phyloP scores from a whole-genome alignment of 192 early-diverging fungal genomes.

The Globomyces pollinis-pini region DNA sequence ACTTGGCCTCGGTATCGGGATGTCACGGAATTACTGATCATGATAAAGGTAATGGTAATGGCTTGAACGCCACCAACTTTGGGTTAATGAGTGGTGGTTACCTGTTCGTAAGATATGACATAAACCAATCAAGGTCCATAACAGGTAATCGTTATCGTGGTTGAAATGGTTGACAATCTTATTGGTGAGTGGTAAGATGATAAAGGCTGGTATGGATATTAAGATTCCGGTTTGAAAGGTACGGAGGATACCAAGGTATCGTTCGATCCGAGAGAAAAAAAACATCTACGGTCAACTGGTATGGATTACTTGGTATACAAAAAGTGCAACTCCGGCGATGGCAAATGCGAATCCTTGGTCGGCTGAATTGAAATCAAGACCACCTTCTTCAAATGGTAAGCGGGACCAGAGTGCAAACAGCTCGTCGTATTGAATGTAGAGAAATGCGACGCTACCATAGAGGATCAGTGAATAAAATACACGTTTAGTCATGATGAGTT shows the following conservation, averaged over 20 bases:
- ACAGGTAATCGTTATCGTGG: background rate
- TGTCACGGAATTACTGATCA: constrained; percentile 47
- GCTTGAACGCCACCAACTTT: constrained; percentile 8
- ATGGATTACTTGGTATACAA: constrained; percentile 18
- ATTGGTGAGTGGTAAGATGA: constrained; percentile 4
- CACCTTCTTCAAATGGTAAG: constrained; percentile 11
- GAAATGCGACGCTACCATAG: background rate
- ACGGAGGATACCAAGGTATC: background rate
- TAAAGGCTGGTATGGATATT: constrained; percentile 10
- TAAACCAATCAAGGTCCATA: constrained; percentile 9
- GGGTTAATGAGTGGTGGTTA: background rate
- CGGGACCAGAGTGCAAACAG: constrained; percentile 12
- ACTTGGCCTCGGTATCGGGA: constrained; percentile 42
- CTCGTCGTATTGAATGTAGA: constrained; percentile 16
- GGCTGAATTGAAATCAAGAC: constrained; percentile 3
- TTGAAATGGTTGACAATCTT: background rate
- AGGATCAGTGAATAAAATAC: constrained; percentile 2
- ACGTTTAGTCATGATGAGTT: background rate
- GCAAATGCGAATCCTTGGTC: constrained; percentile 9
- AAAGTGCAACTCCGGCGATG: constrained; percentile 9
- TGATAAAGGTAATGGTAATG: constrained; percentile 13
- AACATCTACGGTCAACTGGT: too few relatives aligned
- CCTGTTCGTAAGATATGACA: constrained; percentile 4
- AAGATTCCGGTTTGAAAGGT: constrained; percentile 11
- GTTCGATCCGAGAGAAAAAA: constrained; percentile 13